These are phyloP conservation scores for Sugiyamaella grinbergsii DNA, from an alignment of 1,139 yeast genomes.

Conservation along the genomic window DNA sequence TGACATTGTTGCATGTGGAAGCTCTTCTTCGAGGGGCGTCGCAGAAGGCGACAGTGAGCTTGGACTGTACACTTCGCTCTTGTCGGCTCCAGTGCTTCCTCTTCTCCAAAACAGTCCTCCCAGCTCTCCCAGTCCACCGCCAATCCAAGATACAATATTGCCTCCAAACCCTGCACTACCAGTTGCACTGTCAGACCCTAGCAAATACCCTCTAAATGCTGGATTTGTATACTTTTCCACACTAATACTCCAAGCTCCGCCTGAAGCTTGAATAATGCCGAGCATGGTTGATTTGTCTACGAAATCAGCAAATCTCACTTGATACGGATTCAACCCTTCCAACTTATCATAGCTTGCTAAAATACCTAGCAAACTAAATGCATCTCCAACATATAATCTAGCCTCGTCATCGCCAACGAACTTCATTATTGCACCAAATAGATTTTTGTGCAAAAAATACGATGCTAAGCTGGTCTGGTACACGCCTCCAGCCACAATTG, in stretches of 20 bases:
- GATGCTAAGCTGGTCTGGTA: slow-evolving; percentile 42
- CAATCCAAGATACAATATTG: slow-evolving; percentile 26
- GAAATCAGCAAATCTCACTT: slow-evolving; percentile 45
- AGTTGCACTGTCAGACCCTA: not conserved
- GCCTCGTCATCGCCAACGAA: slow-evolving; percentile 37
- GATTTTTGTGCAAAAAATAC: slow-evolving; percentile 42
- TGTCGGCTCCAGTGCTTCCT: not conserved
- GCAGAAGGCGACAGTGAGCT: not conserved
- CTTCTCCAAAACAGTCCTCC: slow-evolving; percentile 13
- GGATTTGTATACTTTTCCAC: slow-evolving; percentile 28
- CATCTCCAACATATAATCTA: slow-evolving; percentile 39
- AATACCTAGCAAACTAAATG: slow-evolving; percentile 43
- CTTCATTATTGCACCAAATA: slow-evolving; percentile 43
- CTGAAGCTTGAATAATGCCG: slow-evolving; percentile 38
- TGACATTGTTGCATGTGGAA: slow-evolving; percentile 36
- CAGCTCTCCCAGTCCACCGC: slow-evolving; percentile 15
- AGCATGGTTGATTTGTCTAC: slow-evolving; percentile 44
- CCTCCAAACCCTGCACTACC: slow-evolving; percentile 18
- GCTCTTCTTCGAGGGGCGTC: slow-evolving; percentile 15
- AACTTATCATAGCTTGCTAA: slow-evolving; percentile 43
- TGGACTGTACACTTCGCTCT: not conserved
- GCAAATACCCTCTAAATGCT: slow-evolving; percentile 12
- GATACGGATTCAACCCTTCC: slow-evolving; percentile 44
- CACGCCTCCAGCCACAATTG: slow-evolving; percentile 41
- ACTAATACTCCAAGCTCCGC: slow-evolving; percentile 37